Evolutionary conservation across 2,329 filamentous ascomycete species (phyloP).

Genomic region (Dothiorella sarmentorum): DNA sequence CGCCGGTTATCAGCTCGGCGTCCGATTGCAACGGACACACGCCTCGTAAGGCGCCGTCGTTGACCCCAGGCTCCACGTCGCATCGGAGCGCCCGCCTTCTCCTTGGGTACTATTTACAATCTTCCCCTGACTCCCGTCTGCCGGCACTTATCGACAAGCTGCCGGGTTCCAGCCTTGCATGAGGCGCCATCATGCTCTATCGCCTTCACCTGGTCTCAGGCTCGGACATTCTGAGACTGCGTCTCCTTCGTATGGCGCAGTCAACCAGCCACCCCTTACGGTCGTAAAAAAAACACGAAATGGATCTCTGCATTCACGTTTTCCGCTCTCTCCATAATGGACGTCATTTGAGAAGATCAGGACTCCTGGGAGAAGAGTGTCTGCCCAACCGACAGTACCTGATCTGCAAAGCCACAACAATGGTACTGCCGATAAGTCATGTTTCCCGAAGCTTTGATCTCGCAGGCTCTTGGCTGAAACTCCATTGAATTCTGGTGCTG

Average conservation of each 20-base stretch:
- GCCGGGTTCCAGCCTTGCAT: conserved; percentile 3
- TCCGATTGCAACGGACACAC: background rate
- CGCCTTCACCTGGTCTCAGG: background rate
- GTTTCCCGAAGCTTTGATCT: no score
- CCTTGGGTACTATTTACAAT: background rate
- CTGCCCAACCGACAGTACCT: no score
- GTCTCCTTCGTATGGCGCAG: no score
- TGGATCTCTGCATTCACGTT: background rate
- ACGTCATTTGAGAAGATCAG: background rate
- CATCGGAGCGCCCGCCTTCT: background rate
- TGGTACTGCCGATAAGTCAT: no score
- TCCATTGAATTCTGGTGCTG: no score
- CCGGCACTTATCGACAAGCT: conserved; percentile 10
- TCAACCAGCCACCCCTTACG: background rate
- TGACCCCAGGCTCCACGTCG: background rate
- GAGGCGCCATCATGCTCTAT: background rate
- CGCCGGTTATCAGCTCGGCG: conserved; percentile 2
- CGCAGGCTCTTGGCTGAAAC: no score
- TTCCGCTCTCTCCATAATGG: background rate
- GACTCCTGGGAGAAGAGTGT: background rate
- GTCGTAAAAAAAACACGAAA: background rate
- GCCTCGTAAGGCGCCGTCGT: background rate
- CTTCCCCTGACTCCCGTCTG: background rate
- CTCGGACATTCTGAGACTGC: no score
- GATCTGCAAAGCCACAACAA: no score